These are phyloP conservation scores for Pugionium cornutum DNA, from an alignment of 345 rosid genomes.

Conservation along the genomic window DNA sequence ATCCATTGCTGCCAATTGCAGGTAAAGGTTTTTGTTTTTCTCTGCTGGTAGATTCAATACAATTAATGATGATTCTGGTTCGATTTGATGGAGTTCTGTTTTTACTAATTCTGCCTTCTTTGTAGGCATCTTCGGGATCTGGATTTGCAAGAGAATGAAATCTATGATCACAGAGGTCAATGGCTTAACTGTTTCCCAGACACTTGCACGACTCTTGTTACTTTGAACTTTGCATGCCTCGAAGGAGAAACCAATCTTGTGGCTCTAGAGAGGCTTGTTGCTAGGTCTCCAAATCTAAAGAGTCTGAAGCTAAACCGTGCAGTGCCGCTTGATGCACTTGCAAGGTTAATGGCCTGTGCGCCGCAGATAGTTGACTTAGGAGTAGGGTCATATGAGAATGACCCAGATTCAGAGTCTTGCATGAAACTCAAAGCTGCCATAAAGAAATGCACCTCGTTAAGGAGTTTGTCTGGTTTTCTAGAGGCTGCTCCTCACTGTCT, in stretches of 20 bases:
- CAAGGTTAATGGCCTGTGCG: constrained; percentile 60
- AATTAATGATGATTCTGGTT: neutral
- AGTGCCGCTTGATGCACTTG: constrained; percentile 70
- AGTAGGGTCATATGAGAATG: constrained; percentile 74
- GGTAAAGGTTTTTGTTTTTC: constrained; percentile 43
- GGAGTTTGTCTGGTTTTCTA: constrained; percentile 84
- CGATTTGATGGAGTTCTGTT: no score
- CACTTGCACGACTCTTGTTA: constrained; percentile 64
- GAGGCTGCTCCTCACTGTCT: constrained; percentile 70
- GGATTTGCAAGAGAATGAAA: constrained; percentile 94
- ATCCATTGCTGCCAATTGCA: constrained; percentile 86
- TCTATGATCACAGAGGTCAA: constrained; percentile 89
- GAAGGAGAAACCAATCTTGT: constrained; percentile 74
- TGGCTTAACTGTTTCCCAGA: constrained; percentile 95
- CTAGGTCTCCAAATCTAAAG: constrained; percentile 84
- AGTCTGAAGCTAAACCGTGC: constrained; percentile 80
- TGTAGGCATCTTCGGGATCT: constrained; percentile 81
- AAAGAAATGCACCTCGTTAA: constrained; percentile 53
- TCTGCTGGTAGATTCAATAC: no score
- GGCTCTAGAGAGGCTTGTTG: constrained; percentile 84
- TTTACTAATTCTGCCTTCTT: neutral
- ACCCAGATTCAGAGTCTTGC: constrained; percentile 62
- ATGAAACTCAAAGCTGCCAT: constrained; percentile 50
- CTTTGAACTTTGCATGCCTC: constrained; percentile 90
- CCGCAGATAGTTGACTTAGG: constrained; percentile 85